Base-by-base conservation (phyloP, 495 filamentous ascomycete species). In the Hyaloscypha bicolor region DNA sequence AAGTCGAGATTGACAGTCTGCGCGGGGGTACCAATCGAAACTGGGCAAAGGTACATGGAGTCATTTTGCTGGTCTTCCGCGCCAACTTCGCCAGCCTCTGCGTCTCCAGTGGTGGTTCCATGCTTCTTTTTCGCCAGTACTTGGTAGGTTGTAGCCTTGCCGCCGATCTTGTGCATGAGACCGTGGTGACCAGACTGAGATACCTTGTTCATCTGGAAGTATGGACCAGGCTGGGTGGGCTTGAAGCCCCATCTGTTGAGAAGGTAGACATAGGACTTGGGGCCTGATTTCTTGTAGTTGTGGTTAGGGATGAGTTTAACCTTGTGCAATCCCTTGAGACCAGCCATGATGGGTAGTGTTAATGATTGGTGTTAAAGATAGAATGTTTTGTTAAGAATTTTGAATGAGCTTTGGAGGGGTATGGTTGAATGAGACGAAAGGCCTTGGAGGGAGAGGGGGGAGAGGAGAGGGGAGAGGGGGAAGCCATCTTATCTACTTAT, bases 11-110 rank as follows among this genome's bases (percentile, higher is more conserved):
- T 83, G 64, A 92, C 60, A 48, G 76, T 87, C 80, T 93, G 90
- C 3, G 80, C 78, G 11, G 90, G 90, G 1, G 86, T 90, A 33
- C 91, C 91, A 70, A 93, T 89, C 6, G 73, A 66, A 52, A 93
- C 84, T 60, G 84, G 79, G 59, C 86, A 90, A 39, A 93, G 82
- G 70, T 92, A 93, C 79, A 86, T 76, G 29, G 85, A 80, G 65
- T 93, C 91, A 69, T 92, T 89, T 77, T 93, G 90, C 65, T 87
- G 80, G 74, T 93, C 91, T 25, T 91, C 85, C n/a, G 88, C 88
- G 1, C 80, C 79, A 19, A 92, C 88, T 19, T 89, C 81, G 9
- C 82, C 88, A 51, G 77, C 39, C 1, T 65, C 52, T 45, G 77
- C 45, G 0, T 65, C 52, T 45, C 37, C 55, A 6, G 63, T 68